These are phyloP conservation scores for Helminthosporium solani DNA, from an alignment of 2,329 filamentous ascomycete species.

Conservation along the genomic window DNA sequence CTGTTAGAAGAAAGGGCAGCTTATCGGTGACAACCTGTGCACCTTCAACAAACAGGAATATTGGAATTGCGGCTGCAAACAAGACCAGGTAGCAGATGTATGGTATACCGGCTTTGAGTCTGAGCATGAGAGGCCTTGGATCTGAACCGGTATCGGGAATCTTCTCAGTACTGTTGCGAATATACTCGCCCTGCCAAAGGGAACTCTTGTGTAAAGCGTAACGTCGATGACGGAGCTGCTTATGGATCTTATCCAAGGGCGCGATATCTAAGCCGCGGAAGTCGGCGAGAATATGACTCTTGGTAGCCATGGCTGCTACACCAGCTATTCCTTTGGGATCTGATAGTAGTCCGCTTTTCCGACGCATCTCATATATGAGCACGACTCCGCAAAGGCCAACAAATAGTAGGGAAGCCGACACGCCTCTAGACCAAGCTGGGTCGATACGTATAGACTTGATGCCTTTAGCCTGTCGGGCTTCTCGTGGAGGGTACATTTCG, in stretches of 20 bases:
- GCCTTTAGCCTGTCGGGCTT: conserved; percentile 46
- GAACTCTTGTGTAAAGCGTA: conserved; percentile 72
- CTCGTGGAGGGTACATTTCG: conserved; percentile 56
- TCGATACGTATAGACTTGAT: conserved; percentile 60
- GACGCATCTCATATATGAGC: conserved; percentile 62
- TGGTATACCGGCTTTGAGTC: conserved; percentile 58
- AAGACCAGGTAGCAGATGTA: conserved; percentile 60
- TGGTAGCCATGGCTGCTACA: conserved; percentile 72
- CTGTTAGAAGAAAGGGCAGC: conserved; percentile 66
- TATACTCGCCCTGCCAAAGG: conserved; percentile 63
- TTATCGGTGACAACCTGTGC: conserved; percentile 58
- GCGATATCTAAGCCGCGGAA: conserved; percentile 71
- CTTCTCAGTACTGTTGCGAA: conserved; percentile 49
- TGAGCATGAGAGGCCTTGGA: conserved; percentile 69
- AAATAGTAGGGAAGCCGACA: conserved; percentile 58
- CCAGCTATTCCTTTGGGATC: conserved; percentile 74
- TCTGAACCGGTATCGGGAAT: conserved; percentile 48
- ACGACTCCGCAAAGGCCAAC: conserved; percentile 60
- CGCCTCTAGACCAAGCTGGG: conserved; percentile 60
- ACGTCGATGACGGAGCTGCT: conserved; percentile 63
- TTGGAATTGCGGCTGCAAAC: conserved; percentile 60
- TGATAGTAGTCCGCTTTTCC: conserved; percentile 65
- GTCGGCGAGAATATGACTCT: conserved; percentile 70
- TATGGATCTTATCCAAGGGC: conserved; percentile 66
- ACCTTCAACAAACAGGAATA: conserved; percentile 61